These are phyloP conservation scores for Sporopachydermia lactativora DNA, from an alignment of 805 yeast genomes.

Conservation along the genomic window DNA sequence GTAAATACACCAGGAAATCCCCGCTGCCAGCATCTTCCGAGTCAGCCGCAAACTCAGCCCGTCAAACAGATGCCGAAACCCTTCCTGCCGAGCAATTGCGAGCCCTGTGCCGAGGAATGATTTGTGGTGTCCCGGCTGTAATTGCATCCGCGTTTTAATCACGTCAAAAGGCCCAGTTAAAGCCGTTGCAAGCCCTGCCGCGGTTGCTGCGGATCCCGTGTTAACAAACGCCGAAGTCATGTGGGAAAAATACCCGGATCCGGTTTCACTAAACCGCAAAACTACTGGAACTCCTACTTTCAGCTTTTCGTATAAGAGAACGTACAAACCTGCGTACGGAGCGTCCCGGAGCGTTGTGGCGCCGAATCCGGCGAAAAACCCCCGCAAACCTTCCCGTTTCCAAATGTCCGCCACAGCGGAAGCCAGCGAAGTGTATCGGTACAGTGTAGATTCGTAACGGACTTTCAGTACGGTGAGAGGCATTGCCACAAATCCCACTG, in stretches of 20 bases:
- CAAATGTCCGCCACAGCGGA: constrained; percentile 50
- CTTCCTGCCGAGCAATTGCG: constrained; percentile 31
- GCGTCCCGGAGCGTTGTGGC: constrained; percentile 87
- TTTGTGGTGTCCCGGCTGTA: constrained; percentile 36
- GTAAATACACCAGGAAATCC: constrained; percentile 94
- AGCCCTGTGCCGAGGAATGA: constrained; percentile 27
- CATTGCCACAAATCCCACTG: constrained; percentile 83
- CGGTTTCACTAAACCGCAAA: constrained; percentile 13
- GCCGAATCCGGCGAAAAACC: constrained; percentile 77
- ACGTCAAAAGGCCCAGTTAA: constrained; percentile 94
- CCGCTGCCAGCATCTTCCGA: constrained; percentile 83
- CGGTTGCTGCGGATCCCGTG: constrained; percentile 57
- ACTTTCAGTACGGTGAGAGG: constrained; percentile 88
- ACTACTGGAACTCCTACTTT: constrained; percentile 40
- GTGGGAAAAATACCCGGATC: constrained; percentile 2
- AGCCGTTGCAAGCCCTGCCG: constrained; percentile 72
- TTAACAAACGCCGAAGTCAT: constrained; percentile 43
- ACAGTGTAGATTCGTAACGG: constrained; percentile 71
- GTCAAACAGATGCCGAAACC: constrained; percentile 47
- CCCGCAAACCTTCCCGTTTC: constrained; percentile 35
- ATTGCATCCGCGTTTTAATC: constrained; percentile 81
- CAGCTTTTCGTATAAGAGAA: constrained; percentile 67
- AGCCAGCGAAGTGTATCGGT: constrained; percentile 47
- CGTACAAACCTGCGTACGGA: constrained; percentile 91
- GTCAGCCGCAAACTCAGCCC: constrained; percentile 72